Conservation (phyloP, 2,329 filamentous ascomycete genomes). For the Colletotrichum plurivorum region DNA sequence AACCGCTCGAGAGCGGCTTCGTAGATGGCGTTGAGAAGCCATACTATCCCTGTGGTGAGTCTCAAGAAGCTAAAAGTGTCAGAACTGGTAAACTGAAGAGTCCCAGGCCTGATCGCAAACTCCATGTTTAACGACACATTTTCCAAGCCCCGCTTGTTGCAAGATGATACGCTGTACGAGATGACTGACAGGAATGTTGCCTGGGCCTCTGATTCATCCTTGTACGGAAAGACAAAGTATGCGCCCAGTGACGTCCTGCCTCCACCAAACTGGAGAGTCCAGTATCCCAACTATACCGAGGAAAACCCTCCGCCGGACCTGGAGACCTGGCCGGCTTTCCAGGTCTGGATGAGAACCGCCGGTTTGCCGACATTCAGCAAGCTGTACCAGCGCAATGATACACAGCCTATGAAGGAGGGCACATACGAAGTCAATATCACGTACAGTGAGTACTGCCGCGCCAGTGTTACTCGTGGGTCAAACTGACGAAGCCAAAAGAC, state of each 20-base stretch:
- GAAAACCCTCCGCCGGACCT: slow-evolving; percentile 79
- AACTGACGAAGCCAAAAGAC: slow-evolving; percentile 63
- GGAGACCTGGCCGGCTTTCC: slow-evolving; percentile 84
- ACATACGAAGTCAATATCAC: slow-evolving; percentile 83
- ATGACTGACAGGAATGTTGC: slow-evolving; percentile 87
- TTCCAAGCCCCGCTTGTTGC: slow-evolving; percentile 71
- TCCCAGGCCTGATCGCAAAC: slow-evolving; percentile 84
- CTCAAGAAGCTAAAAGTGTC: not conserved
- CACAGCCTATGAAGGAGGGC: slow-evolving; percentile 75
- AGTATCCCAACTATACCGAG: slow-evolving; percentile 75
- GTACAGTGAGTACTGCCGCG: slow-evolving; percentile 74
- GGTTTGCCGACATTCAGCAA: slow-evolving; percentile 96
- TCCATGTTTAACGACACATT: slow-evolving; percentile 98
- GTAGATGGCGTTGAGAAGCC: slow-evolving; percentile 70
- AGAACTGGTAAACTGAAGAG: not conserved
- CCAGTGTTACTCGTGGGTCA: not conserved
- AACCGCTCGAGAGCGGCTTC: slow-evolving; percentile 76
- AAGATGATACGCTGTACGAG: slow-evolving; percentile 68
- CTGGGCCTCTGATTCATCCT: slow-evolving; percentile 85
- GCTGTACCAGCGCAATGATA: slow-evolving; percentile 87
- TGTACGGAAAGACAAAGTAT: slow-evolving; percentile 83
- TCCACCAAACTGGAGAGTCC: slow-evolving; percentile 86
- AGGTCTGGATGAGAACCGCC: slow-evolving; percentile 99
- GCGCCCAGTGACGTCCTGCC: slow-evolving; percentile 76
- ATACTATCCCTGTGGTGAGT: slow-evolving; percentile 85